Conservation (phyloP, 805 yeast species). For the Cyberlindnera mississippiensis region DNA sequence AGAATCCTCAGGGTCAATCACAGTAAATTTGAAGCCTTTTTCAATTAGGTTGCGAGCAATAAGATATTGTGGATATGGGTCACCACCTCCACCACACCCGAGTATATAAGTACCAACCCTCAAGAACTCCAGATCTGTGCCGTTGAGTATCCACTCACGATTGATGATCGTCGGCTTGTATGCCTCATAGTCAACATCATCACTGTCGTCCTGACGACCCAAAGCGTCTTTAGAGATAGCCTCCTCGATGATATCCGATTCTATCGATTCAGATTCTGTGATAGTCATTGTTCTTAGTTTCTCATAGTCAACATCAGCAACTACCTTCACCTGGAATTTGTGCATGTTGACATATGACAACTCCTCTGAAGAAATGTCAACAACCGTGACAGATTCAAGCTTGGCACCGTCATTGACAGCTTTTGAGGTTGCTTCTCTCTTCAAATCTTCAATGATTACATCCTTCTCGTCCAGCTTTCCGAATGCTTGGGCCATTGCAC, state of each 20-base stretch:
- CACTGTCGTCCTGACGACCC: slow-evolving; percentile 3
- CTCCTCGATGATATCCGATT: slow-evolving; percentile 5
- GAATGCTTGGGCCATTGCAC: slow-evolving; percentile 24
- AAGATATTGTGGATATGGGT: slow-evolving; percentile 41
- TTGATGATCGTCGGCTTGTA: slow-evolving; percentile 32
- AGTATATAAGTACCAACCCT: slow-evolving; percentile 43
- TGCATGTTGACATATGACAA: slow-evolving; percentile 33
- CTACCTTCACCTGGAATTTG: slow-evolving; percentile 35
- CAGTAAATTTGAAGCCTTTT: slow-evolving; percentile 33
- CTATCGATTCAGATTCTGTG: not conserved
- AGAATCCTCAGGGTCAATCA: slow-evolving; percentile 30
- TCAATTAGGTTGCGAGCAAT: slow-evolving; percentile 33
- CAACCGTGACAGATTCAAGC: slow-evolving; percentile 24
- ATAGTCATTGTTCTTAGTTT: slow-evolving; percentile 12
- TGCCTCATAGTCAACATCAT: slow-evolving; percentile 6
- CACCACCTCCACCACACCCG: slow-evolving; percentile 53
- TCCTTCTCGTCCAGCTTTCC: slow-evolving; percentile 24
- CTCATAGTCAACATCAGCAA: slow-evolving; percentile 43
- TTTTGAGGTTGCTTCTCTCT: slow-evolving; percentile 21
- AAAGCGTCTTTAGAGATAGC: slow-evolving; percentile 13
- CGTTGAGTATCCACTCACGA: slow-evolving; percentile 34
- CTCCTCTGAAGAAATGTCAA: slow-evolving; percentile 29
- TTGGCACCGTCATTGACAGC: slow-evolving; percentile 29
- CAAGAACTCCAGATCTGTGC: slow-evolving; percentile 37
- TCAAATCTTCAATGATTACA: slow-evolving; percentile 19